A percentile compares a stretch with the other conserved stretches of the same genome.
Evolutionary conservation across 1,284 basidiomycete species (phyloP).

Genomic region (Exobasidium cylindrosporum): DNA sequence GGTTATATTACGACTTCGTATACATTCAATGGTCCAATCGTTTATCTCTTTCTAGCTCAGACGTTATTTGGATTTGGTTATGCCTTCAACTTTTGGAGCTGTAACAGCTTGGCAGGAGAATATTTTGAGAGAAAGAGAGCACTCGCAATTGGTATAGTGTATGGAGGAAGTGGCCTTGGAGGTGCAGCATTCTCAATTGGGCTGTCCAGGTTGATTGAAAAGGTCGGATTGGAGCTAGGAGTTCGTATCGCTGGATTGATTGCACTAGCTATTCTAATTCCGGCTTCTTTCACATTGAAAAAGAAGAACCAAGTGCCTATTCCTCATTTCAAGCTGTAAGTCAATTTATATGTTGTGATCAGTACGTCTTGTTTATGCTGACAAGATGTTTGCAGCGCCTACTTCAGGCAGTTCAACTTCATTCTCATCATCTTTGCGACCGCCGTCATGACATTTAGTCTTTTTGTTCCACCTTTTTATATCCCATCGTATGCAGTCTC

Average conservation of each 20-base stretch:
- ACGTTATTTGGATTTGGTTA: slow-evolving; percentile 27
- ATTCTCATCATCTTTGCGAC: slow-evolving; percentile 46
- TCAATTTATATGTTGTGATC: not conserved
- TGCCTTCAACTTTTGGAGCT: slow-evolving; percentile 29
- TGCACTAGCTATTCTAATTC: slow-evolving; percentile 19
- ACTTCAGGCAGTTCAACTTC: slow-evolving; percentile 44
- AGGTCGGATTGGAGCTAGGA: slow-evolving; percentile 40
- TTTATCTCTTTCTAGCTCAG: slow-evolving; percentile 21
- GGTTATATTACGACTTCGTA: slow-evolving; percentile 45
- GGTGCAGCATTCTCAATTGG: slow-evolving; percentile 49
- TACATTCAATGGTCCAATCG: slow-evolving; percentile 19
- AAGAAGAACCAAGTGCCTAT: slow-evolving; percentile 10
- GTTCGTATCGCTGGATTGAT: slow-evolving; percentile 37
- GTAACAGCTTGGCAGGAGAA: slow-evolving; percentile 29
- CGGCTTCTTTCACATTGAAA: slow-evolving; percentile 23
- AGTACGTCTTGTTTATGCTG: not conserved
- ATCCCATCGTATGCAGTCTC: slow-evolving; percentile 53
- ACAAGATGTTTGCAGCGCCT: slow-evolving; percentile 24
- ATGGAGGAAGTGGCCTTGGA: slow-evolving; percentile 51
- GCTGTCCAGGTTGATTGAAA: slow-evolving; percentile 32
- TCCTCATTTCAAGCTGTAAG: slow-evolving; percentile 1
- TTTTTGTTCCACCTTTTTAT: slow-evolving; percentile 56
- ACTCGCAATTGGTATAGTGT: slow-evolving; percentile 53
- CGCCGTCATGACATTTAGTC: slow-evolving; percentile 52
- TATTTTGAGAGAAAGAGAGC: slow-evolving; percentile 52